These are phyloP conservation scores for Bullera alba DNA, from an alignment of 768 basidiomycete genomes.

Conservation along the genomic window DNA sequence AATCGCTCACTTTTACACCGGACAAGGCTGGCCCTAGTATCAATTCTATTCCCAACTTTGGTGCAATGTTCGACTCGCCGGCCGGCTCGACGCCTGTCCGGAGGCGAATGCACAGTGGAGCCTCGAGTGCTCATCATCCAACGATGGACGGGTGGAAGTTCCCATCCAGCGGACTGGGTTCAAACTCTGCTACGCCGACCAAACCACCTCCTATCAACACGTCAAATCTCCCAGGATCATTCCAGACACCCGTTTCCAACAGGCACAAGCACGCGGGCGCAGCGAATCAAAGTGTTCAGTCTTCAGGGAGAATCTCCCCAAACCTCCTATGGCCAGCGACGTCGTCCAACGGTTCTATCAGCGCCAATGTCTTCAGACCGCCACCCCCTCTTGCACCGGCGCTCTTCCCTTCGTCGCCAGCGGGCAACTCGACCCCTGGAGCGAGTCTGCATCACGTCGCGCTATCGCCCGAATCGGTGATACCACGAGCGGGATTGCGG, in stretches of 20 bases:
- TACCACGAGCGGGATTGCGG: slow-evolving; percentile 17
- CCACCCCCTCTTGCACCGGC: slow-evolving; percentile 21
- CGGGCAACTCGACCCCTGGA: slow-evolving; percentile 14
- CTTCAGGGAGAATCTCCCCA: slow-evolving; percentile 7
- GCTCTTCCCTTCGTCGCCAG: slow-evolving; percentile 27
- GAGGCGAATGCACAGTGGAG: neutral
- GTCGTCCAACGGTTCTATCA: too few relatives aligned
- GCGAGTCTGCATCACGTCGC: neutral
- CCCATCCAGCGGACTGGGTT: slow-evolving; percentile 11
- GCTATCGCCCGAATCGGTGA: neutral
- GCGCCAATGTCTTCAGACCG: neutral
- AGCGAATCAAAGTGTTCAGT: neutral
- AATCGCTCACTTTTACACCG: slow-evolving; percentile 26
- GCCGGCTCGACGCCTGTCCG: slow-evolving; percentile 8
- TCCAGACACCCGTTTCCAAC: neutral
- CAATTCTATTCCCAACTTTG: too few relatives aligned
- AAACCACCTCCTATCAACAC: slow-evolving; percentile 15
- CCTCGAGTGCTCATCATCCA: slow-evolving; percentile 14
- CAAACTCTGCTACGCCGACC: slow-evolving; percentile 20
- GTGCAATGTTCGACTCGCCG: slow-evolving; percentile 10
- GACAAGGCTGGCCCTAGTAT: slow-evolving; percentile 27
- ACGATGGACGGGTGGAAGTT: slow-evolving; percentile 35
- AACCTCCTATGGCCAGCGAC: slow-evolving; percentile 25
- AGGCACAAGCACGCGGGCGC: neutral
- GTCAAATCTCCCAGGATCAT: neutral